These are phyloP conservation scores for Pleurotus cornucopiae DNA, from an alignment of 768 basidiomycete genomes.

Conservation along the genomic window DNA sequence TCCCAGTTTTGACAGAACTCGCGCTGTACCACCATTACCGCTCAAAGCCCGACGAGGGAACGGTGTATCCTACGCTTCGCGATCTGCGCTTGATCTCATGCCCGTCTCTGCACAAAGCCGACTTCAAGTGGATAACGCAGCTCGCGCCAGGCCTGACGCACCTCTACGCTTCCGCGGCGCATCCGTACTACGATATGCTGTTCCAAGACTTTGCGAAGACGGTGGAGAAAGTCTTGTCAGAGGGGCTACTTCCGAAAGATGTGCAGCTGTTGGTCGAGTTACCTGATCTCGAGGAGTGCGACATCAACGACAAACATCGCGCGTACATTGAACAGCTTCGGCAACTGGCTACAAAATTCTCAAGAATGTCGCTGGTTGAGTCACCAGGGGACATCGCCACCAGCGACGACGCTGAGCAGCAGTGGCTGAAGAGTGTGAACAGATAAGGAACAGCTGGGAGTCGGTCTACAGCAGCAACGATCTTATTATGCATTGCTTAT, in stretches of 20 bases:
- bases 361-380: background rate
- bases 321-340: background rate
- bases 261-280: background rate
- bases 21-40: constrained; percentile 3
- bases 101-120: background rate
- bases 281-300: background rate
- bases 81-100: background rate
- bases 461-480: no score
- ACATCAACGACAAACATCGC: background rate
- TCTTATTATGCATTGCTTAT: no score
- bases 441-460: background rate
- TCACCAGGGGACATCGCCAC: background rate
- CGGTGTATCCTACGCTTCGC: background rate
- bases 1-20: background rate
- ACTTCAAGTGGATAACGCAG: constrained; percentile 3
- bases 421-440: background rate
- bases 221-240: background rate
- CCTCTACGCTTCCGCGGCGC: background rate
- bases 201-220: background rate
- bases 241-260: background rate
- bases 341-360: background rate
- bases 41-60: background rate
- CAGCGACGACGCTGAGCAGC: background rate
- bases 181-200: background rate
- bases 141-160: background rate